Conservation (phyloP, 2,329 filamentous ascomycete species). For the Ophiocordyceps camponoti-floridani region DNA sequence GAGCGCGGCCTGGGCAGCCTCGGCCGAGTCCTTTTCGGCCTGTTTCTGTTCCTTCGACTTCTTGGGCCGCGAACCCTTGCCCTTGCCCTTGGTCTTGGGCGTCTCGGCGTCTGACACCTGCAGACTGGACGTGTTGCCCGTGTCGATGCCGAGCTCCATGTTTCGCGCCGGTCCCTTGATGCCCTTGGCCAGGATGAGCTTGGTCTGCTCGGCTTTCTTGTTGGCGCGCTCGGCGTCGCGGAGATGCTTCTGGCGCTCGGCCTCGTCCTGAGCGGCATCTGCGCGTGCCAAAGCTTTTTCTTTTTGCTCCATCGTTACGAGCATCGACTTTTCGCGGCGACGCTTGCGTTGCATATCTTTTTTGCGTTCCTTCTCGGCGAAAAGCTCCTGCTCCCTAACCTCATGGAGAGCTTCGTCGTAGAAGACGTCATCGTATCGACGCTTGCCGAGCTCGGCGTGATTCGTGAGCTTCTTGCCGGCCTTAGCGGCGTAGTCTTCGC, state of each 20-base stretch:
- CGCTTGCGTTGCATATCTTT: conserved; percentile 99
- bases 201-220: conserved; percentile 84
- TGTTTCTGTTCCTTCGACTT: conserved; percentile 83
- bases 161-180: conserved; percentile 58
- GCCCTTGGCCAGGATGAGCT: conserved; percentile 70
- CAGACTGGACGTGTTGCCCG: conserved; percentile 74
- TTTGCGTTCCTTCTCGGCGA: conserved; percentile 95
- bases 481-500: conserved; percentile 38
- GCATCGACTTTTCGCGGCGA: conserved; percentile 87
- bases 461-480: conserved; percentile 44
- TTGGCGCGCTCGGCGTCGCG: conserved; percentile 78
- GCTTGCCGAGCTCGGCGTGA: conserved; percentile 54
- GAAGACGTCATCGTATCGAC: conserved; percentile 58
- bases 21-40: conserved; percentile 65
- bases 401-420: conserved; percentile 69
- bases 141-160: conserved; percentile 66
- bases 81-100: conserved; percentile 30
- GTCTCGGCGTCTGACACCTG: conserved; percentile 44
- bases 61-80: conserved; percentile 54
- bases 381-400: conserved; percentile 76
- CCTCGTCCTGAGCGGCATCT: conserved; percentile 61
- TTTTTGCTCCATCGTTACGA: conserved; percentile 80
- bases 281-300: conserved; percentile 66
- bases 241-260: conserved; percentile 63
- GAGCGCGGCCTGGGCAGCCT: conserved; percentile 70